Conservation (phyloP, 2,329 filamentous ascomycete species). For the Sporothrix schenckii region DNA sequence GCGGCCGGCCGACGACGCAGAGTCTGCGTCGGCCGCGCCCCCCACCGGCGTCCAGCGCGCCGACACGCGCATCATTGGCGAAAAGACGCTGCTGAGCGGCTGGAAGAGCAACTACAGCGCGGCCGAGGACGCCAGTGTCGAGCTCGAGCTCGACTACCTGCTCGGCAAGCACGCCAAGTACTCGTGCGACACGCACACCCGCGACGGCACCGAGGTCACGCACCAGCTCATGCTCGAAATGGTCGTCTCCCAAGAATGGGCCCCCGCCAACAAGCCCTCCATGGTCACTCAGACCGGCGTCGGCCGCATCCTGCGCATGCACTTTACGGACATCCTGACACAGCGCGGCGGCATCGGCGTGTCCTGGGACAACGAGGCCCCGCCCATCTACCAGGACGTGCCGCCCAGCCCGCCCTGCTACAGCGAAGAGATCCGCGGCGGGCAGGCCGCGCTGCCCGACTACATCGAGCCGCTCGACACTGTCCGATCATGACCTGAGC, state of each 20-base stretch:
- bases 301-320: constrained; percentile 87
- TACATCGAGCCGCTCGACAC: constrained; percentile 46
- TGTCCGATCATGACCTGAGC: constrained; percentile 1
- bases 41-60: constrained; percentile 71
- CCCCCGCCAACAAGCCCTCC: constrained; percentile 66
- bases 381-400: constrained; percentile 91
- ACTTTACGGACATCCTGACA: constrained; percentile 81
- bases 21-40: not conserved
- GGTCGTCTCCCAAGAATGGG: constrained; percentile 90
- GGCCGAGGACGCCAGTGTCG: constrained; percentile 61
- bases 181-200: constrained; percentile 75
- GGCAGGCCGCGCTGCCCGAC: constrained; percentile 44
- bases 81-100: constrained; percentile 78
- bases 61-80: constrained; percentile 75
- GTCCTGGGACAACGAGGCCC: constrained; percentile 95
- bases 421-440: constrained; percentile 43
- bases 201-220: constrained; percentile 74
- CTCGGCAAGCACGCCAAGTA: constrained; percentile 62
- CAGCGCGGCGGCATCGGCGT: constrained; percentile 85
- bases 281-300: constrained; percentile 84
- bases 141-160: constrained; percentile 80
- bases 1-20: not conserved
- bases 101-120: constrained; percentile 76
- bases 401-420: constrained; percentile 81
- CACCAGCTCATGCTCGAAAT: constrained; percentile 90